phyloP scores from a whole-genome alignment of 2,329 filamentous ascomycete genomes.

The Clonostachys rosea region DNA sequence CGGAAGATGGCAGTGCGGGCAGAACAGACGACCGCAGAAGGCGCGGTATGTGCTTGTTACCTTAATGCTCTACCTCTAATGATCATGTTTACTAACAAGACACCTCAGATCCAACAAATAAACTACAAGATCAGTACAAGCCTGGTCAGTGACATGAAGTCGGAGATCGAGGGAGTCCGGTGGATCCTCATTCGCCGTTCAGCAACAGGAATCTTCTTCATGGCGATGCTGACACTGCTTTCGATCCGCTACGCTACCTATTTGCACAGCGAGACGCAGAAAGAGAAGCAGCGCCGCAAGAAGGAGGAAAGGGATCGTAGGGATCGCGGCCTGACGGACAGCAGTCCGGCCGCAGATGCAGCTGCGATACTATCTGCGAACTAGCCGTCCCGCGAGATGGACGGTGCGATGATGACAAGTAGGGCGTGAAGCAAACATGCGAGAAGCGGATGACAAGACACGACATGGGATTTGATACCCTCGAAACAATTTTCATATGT shows the following conservation, averaged over 20 bases:
- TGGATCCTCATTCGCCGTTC: slow-evolving; percentile 74
- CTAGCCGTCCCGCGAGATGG: slow-evolving; percentile 16
- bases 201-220: slow-evolving; percentile 60
- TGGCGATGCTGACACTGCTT: slow-evolving; percentile 56
- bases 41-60: slow-evolving; percentile 50
- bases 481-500: no score
- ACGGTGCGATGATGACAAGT: neutral
- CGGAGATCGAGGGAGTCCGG: slow-evolving; percentile 83
- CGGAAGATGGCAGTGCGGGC: slow-evolving; percentile 87
- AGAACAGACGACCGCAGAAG: slow-evolving; percentile 81
- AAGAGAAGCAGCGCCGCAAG: slow-evolving; percentile 35
- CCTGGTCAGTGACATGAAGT: slow-evolving; percentile 85
- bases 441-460: no score
- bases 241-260: slow-evolving; percentile 58
- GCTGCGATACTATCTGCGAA: slow-evolving; percentile 55
- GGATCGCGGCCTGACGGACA: slow-evolving; percentile 39
- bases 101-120: slow-evolving; percentile 74
- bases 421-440: no score
- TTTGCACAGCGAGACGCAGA: slow-evolving; percentile 42
- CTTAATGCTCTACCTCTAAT: neutral
- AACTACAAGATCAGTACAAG: slow-evolving; percentile 94
- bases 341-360: slow-evolving; percentile 42
- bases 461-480: no score
- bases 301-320: slow-evolving; percentile 35
- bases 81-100: neutral